Percentiles rank a stretch among this genome's conserved stretches.
These are phyloP conservation scores for Mortierella sp. DNA, from an alignment of 371 early-diverging fungal genomes.

Conservation along the genomic window DNA sequence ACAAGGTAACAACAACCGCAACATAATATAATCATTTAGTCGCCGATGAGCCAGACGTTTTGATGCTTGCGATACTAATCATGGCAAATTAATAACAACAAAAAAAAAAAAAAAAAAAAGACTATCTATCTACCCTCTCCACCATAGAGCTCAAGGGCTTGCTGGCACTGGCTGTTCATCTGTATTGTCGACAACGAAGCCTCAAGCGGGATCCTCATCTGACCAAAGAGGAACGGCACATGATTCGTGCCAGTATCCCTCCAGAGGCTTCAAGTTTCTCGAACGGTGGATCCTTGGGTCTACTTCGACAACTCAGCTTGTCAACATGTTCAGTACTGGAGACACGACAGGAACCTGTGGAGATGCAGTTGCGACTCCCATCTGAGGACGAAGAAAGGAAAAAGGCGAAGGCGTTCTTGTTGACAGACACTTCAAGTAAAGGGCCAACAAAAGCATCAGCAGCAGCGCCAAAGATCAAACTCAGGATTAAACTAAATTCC, in stretches of 20 bases:
- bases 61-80: too few relatives aligned
- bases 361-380: not conserved
- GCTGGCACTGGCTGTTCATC: slow-evolving; percentile 24
- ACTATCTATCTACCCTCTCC: slow-evolving; percentile 26
- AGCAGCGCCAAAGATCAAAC: slow-evolving; percentile 30
- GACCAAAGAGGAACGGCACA: slow-evolving; percentile 38
- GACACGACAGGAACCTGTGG: not conserved
- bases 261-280: slow-evolving; percentile 11
- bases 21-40: too few relatives aligned
- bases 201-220: slow-evolving; percentile 32
- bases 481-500: slow-evolving; percentile 39
- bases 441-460: not conserved
- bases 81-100: too few relatives aligned
- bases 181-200: slow-evolving; percentile 30
- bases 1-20: too few relatives aligned
- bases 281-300: slow-evolving; percentile 18
- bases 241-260: slow-evolving; percentile 46
- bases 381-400: slow-evolving; percentile 19
- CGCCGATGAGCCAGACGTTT: too few relatives aligned
- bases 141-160: slow-evolving; percentile 32
- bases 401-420: not conserved
- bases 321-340: slow-evolving; percentile 6
- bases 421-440: not conserved
- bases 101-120: too few relatives aligned
- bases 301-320: slow-evolving; percentile 25